Evolutionary conservation across 2,329 filamentous ascomycete species (phyloP), one percentile per base, ranked within the genome.

Genomic region (Aureobasidium subglaciale): DNA sequence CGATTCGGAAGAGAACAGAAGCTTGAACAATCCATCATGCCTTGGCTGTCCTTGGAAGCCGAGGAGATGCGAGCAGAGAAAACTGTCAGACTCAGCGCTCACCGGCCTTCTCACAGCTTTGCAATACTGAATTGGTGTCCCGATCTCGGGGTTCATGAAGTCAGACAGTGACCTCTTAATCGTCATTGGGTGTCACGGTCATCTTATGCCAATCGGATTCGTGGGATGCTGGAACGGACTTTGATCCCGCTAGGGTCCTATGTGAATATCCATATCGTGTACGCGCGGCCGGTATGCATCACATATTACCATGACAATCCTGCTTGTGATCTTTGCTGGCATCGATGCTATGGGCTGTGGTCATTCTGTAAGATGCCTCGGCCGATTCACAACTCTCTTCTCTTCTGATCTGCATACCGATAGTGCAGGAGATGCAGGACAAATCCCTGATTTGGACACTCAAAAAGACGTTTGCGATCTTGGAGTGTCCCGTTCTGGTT

Each of bases 211-310:
- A 20, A 13, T 7, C n/a, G 27, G 20, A 20, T 20, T 7, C 41
- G 15, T 30, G 11, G 11, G 15, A 35, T 15, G 32, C 32, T n/a
- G 7, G 13, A n/a, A 20, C 46, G 46, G 46, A 50, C 32, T 50
- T 15, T 20, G 16, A 9, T 27, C 16, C 46, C 32, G 46, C 46
- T n/a, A n/a, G n/a, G n/a, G n/a, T n/a, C n/a, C 32, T 37, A 22
- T 15, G 15, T 29, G 22, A 20, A 38, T 16, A 49, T 50, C 9
- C n/a, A 50, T 27, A 29, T 50, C 46, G 16, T 34, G 32, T 20
- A 50, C 46, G 34, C 46, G 46, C 34, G 46, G 46, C 46, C 7
- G 46, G 43, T 13, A 48, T 48, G 43, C 43, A 48, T 13, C 11
- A 16, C 25, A 48, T 16, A 48, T 48, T 48, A 30, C 20, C 30